Evolutionary conservation across 805 yeast species (phyloP), one percentile per base, ranked within the genome.

Genomic region (Candida sonorensis): DNA sequence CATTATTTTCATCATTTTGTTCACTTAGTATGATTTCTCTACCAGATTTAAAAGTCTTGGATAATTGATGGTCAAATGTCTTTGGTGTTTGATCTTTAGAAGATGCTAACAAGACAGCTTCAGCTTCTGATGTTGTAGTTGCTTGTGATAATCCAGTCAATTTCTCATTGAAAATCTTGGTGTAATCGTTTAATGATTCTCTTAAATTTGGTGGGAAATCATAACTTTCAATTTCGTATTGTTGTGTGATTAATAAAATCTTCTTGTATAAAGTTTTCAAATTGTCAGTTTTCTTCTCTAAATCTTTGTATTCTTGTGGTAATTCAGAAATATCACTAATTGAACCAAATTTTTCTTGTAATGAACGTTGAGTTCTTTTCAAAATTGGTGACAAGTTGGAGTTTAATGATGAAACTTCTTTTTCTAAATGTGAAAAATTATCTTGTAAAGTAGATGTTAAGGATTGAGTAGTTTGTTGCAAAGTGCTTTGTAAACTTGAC

Each of bases 191-290:
- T 16, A 75, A 64, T 27, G 82, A 74, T 45, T 83, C 90, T 40
- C 70, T 69, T 41, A 82, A 57, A 53, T 80, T 80, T 33, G 92
- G 90, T 17, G 94, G 94, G 48, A 81, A 82, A 53, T 83, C 94
- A 53, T 83, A 83, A 30, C 82, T 72, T 45, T 80, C 81, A 40
- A 80, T 74, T 48, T 72, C 85, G 50, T 75, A 83, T 26, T 87
- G 83, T 30, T 64, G 66, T 5, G 80, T 67, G 33, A 74, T 69
- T 4, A 60, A 42, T n/a, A 72, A 46, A 10, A 70, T 48, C 47
- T 67, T 66, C 44, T 64, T 75, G 59, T 79, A 77, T 37, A 77
- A 70, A 30, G 64, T 66, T 52, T 75, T 74, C 44, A 81, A 61
- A 31, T 74, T 65, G 53, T 81, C 90, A 37, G 79, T 77, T 48